Conservation (phyloP, 2,329 filamentous ascomycete species). For the Stachybotrys chlorohalonatus region DNA sequence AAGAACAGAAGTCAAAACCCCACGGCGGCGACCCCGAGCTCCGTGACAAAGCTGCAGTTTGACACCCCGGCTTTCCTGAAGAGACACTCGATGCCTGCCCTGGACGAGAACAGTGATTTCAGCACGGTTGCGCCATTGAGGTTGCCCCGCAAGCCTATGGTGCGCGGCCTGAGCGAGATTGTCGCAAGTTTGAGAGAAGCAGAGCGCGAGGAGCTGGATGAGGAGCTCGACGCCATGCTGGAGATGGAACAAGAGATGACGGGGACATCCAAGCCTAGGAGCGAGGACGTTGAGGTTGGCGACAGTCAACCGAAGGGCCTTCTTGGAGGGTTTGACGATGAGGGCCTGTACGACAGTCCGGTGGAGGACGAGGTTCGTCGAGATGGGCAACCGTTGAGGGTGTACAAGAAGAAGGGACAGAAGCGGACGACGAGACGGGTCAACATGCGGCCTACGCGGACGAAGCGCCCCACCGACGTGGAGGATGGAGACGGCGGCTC, state of each 20-base stretch:
- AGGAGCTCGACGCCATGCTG: constrained; percentile 65
- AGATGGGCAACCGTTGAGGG: constrained; percentile 49
- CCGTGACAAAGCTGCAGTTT: constrained; percentile 48
- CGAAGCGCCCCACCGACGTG: constrained; percentile 34
- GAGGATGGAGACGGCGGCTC: constrained; percentile 19
- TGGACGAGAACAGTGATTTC: constrained; percentile 48
- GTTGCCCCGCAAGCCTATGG: constrained; percentile 51
- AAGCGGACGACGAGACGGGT: constrained; percentile 66
- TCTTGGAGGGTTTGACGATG: constrained; percentile 56
- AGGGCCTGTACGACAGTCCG: constrained; percentile 46
- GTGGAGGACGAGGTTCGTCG: constrained; percentile 42
- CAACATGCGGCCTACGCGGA: constrained; percentile 50
- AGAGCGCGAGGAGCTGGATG: constrained; percentile 61
- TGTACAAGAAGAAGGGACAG: constrained; percentile 76
- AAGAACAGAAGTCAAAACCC: constrained; percentile 34
- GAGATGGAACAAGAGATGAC: constrained; percentile 53
- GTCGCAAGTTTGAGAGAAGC: constrained; percentile 61
- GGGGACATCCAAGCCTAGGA: constrained; percentile 6
- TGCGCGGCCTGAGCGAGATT: constrained; percentile 63
- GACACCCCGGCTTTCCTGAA: constrained; percentile 65
- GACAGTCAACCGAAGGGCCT: constrained; percentile 33
- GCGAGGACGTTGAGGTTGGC: constrained; percentile 28
- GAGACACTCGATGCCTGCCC: constrained; percentile 33
- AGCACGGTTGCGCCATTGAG: constrained; percentile 38
- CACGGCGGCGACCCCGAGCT: constrained; percentile 35